These are phyloP conservation scores for Tetracentron sinense DNA, from an alignment of 164 flowering plant genomes.

Conservation along the genomic window DNA sequence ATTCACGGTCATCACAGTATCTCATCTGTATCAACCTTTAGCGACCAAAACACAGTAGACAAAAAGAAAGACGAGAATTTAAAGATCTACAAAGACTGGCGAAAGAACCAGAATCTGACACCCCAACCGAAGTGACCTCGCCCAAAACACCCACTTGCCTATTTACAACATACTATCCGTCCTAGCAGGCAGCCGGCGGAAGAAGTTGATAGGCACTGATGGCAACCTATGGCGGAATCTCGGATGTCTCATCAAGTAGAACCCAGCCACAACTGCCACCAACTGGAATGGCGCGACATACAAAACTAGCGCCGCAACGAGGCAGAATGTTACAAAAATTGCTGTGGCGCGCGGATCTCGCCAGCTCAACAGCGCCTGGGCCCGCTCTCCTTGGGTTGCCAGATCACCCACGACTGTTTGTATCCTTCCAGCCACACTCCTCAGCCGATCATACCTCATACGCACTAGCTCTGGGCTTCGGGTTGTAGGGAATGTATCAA, in stretches of 20 bases:
- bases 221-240: constrained; percentile 73
- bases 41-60: not conserved
- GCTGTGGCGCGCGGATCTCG: constrained; percentile 71
- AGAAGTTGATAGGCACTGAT: constrained; percentile 76
- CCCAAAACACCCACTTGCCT: not conserved
- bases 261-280: constrained; percentile 57
- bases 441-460: constrained; percentile 71
- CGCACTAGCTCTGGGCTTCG: constrained; percentile 57
- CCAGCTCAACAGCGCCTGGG: constrained; percentile 69
- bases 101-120: not conserved
- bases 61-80: not conserved
- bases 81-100: not conserved
- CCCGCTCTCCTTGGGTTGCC: constrained; percentile 74
- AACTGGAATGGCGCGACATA: constrained; percentile 80
- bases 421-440: constrained; percentile 77
- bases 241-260: constrained; percentile 84
- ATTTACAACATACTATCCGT: constrained; percentile 80
- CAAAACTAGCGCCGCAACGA: constrained; percentile 57
- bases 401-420: constrained; percentile 75
- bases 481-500: constrained; percentile 70
- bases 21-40: not conserved
- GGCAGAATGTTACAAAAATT: constrained; percentile 57
- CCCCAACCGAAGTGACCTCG: not conserved
- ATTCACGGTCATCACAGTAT: not conserved
- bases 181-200: constrained; percentile 82